These are phyloP conservation scores for Picochlorum sp. DNA, from an alignment of 139 green algal genomes.

Conservation along the genomic window DNA sequence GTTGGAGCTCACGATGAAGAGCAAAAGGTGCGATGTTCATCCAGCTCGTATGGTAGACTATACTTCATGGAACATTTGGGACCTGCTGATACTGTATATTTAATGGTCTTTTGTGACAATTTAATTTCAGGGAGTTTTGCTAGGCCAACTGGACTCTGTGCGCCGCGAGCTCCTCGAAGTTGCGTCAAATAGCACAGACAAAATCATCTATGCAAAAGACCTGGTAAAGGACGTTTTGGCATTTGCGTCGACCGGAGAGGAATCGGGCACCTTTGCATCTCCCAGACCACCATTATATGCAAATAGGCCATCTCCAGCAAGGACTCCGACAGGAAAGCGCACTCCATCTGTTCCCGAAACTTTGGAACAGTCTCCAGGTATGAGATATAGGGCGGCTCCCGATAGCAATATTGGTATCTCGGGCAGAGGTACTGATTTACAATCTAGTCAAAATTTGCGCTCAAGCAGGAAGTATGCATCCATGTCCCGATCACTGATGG, in stretches of 20 bases:
- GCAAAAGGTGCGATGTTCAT: conserved; percentile 29
- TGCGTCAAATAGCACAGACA: not conserved
- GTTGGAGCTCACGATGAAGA: conserved; percentile 13
- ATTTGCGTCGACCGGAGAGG: conserved; percentile 6
- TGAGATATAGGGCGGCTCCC: no score
- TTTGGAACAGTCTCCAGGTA: no score
- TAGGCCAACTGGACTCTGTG: conserved; percentile 39
- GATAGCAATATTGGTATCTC: no score
- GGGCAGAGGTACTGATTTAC: no score
- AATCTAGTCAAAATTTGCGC: no score
- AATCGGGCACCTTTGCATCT: not conserved
- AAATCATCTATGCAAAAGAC: conserved; percentile 35
- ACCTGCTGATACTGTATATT: no score
- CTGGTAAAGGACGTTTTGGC: conserved; percentile 20
- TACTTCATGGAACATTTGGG: no score
- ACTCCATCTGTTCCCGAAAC: not conserved
- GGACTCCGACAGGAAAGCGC: not conserved
- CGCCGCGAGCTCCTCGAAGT: conserved; percentile 30
- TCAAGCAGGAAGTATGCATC: not conserved
- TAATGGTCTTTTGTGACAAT: no score
- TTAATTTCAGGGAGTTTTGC: conserved; percentile 32
- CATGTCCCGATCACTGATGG: not conserved
- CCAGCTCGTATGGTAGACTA: no score
- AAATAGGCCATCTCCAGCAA: not conserved
- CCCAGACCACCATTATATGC: not conserved